These are phyloP conservation scores for Cercophora newfieldiana DNA, from an alignment of 495 filamentous ascomycete genomes.

Conservation along the genomic window DNA sequence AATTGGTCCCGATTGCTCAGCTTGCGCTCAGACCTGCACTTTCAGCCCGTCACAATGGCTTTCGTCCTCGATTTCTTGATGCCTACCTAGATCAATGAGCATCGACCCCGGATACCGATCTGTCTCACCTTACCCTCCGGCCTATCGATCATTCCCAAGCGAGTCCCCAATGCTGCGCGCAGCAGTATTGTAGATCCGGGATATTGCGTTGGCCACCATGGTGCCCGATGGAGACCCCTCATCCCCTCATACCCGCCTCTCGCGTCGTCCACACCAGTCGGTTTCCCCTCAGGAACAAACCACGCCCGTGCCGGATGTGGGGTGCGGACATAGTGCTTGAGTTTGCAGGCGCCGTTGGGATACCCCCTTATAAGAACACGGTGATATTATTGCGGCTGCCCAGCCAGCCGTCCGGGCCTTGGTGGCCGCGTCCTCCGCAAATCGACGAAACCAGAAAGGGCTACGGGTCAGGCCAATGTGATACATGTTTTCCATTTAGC, in stretches of 20 bases:
- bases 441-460: constrained; percentile 12
- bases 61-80: no score
- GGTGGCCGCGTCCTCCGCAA: constrained; percentile 12
- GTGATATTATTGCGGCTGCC: constrained; percentile 10
- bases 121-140: no score
- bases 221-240: neutral
- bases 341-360: neutral
- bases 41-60: no score
- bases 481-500: constrained; percentile 14
- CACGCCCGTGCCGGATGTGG: neutral
- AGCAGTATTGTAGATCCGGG: neutral
- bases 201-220: neutral
- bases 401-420: neutral
- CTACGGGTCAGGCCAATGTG: constrained; percentile 14
- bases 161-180: neutral
- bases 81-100: neutral
- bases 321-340: neutral
- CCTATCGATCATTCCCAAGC: neutral
- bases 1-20: no score
- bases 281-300: neutral
- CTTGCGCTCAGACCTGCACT: no score
- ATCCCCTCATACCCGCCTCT: neutral
- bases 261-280: neutral
- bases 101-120: neutral
- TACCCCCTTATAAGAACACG: neutral